Percentiles rank a stretch among this genome's conserved stretches.
phyloP scores from a whole-genome alignment of 306 rosid genomes.

The Boehmeria nivea region DNA sequence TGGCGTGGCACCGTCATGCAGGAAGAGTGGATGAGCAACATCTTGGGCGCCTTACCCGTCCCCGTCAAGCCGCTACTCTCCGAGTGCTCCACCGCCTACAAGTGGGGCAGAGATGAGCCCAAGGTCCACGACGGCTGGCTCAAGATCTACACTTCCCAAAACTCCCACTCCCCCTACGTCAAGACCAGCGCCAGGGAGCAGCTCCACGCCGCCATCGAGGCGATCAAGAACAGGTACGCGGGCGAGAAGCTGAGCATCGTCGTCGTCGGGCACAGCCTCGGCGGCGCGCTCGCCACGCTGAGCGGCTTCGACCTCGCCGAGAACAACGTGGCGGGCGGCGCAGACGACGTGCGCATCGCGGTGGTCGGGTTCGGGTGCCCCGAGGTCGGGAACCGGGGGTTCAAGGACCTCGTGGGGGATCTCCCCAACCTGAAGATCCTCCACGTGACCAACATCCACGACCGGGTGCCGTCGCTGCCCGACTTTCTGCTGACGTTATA shows the following conservation, averaged over 20 bases:
- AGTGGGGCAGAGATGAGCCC: conserved; percentile 4
- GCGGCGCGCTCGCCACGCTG: not conserved
- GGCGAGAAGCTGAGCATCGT: conserved; percentile 47
- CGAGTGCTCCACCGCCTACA: not conserved
- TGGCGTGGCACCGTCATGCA: conserved; percentile 33
- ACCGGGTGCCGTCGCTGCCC: conserved; percentile 38
- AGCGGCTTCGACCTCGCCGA: conserved; percentile 3
- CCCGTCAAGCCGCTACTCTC: conserved; percentile 17
- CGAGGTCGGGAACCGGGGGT: conserved; percentile 26
- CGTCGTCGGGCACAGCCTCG: not conserved
- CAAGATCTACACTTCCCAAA: conserved; percentile 42
- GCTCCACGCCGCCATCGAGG: conserved; percentile 8
- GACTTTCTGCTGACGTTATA: conserved; percentile 27
- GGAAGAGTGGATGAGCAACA: conserved; percentile 44
- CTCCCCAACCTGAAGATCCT: conserved; percentile 26
- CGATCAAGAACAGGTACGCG: not conserved
- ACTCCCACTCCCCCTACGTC: conserved; percentile 42
- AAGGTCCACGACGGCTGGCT: conserved; percentile 69
- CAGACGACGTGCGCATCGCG: not conserved
- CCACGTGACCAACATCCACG: conserved; percentile 47
- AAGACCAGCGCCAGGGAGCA: conserved; percentile 49
- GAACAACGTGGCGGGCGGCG: not conserved
- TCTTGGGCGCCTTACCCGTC: conserved; percentile 25
- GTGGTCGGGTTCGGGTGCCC: conserved; percentile 46
- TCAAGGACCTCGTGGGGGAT: not conserved